Percentiles rank a stretch among this genome's conserved stretches.
Conservation (phyloP, 768 basidiomycete species). For the Rhizopogon vesiculosus region DNA sequence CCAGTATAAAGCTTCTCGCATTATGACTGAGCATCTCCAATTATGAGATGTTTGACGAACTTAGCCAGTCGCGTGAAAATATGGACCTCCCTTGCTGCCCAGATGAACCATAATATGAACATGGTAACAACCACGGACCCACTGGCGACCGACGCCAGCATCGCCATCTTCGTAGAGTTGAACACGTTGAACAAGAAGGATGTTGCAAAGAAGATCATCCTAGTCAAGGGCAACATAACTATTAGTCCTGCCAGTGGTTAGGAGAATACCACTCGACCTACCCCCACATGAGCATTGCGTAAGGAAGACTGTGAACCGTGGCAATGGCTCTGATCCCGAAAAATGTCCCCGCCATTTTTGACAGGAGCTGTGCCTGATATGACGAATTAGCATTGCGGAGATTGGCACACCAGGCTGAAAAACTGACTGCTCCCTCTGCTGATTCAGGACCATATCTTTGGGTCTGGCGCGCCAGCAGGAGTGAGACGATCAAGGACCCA, state of each 20-base stretch:
- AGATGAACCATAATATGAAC: constrained; percentile 1
- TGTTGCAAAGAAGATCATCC: constrained; percentile 6
- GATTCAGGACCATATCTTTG: constrained; percentile 29
- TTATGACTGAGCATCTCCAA: background rate
- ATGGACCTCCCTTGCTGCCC: background rate
- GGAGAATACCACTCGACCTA: constrained; percentile 20
- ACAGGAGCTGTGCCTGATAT: background rate
- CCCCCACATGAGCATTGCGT: constrained; percentile 50
- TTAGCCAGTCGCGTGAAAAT: background rate
- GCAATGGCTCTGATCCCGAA: constrained; percentile 40
- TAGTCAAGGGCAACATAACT: background rate
- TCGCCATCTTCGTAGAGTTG: background rate
- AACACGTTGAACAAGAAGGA: background rate
- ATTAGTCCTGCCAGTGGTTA: background rate
- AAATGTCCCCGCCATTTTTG: constrained; percentile 11
- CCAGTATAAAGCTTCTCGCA: background rate
- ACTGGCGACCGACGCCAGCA: background rate
- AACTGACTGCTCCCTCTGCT: constrained; percentile 34
- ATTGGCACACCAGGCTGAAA: background rate
- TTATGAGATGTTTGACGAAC: background rate
- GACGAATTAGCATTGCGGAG: background rate
- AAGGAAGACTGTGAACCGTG: constrained; percentile 45
- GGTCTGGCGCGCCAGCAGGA: constrained; percentile 13
- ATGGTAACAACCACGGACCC: constrained; percentile 1
- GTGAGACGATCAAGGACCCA: constrained; percentile 7